A percentile compares a stretch with the other conserved stretches of the same genome.
Evolutionary conservation across 495 filamentous ascomycete species (phyloP).

Genomic region (Daldinia caldariorum): DNA sequence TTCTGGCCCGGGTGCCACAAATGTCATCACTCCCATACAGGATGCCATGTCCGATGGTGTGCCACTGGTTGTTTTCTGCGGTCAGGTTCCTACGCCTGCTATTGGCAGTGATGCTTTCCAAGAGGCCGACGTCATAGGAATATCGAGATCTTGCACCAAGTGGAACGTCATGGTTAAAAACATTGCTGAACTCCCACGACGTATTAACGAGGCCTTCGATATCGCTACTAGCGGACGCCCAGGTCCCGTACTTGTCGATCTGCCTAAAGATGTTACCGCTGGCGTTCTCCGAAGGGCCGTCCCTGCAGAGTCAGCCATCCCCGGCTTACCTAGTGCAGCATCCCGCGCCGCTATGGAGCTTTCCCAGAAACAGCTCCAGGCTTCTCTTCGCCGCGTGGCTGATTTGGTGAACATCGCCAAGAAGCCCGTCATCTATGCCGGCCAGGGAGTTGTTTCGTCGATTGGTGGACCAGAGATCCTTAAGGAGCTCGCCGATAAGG

Average conservation of each 20-base stretch:
- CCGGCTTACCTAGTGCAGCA: conserved; percentile 74
- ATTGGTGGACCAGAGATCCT: conserved; percentile 74
- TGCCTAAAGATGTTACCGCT: conserved; percentile 82
- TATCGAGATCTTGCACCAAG: conserved; percentile 81
- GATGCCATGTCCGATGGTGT: conserved; percentile 82
- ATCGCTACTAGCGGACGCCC: conserved; percentile 80
- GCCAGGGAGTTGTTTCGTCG: conserved; percentile 72
- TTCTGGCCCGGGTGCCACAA: conserved; percentile 81
- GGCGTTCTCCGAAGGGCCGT: conserved; percentile 73
- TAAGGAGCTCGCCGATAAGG: conserved; percentile 74
- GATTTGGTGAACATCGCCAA: conserved; percentile 76
- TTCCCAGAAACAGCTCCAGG: conserved; percentile 66
- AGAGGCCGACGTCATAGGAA: conserved; percentile 80
- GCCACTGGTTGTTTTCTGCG: conserved; percentile 80
- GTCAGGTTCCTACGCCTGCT: conserved; percentile 76
- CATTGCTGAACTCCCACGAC: conserved; percentile 76
- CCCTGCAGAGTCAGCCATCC: conserved; percentile 70
- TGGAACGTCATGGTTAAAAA: conserved; percentile 89
- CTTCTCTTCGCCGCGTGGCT: conserved; percentile 70
- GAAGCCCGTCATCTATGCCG: conserved; percentile 80
- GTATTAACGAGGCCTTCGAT: conserved; percentile 88
- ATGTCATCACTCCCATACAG: conserved; percentile 81
- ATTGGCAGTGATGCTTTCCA: conserved; percentile 86
- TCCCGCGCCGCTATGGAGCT: conserved; percentile 70
- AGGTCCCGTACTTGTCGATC: conserved; percentile 81